These are phyloP conservation scores for Ambispora gerdemannii DNA, from an alignment of 192 early-diverging fungal genomes.

Conservation along the genomic window DNA sequence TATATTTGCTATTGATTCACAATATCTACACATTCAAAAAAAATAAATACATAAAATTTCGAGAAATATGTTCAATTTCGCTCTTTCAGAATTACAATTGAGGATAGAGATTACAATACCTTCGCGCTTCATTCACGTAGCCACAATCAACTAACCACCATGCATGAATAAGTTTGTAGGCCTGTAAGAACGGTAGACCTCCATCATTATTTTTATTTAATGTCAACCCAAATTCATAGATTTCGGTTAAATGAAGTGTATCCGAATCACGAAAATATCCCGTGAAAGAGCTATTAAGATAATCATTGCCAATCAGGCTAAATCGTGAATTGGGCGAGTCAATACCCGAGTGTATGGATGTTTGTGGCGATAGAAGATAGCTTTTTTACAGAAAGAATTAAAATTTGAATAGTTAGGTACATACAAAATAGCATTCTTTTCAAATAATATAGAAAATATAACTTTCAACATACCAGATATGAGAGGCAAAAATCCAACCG, in stretches of 20 bases:
- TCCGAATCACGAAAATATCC: conserved; percentile 54
- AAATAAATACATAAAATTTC: too few species aligned
- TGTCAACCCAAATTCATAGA: conserved; percentile 75
- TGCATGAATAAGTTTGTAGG: conserved; percentile 82
- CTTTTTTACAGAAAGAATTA: conserved; percentile 19
- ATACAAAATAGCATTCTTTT: conserved; percentile 28
- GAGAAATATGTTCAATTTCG: too few species aligned
- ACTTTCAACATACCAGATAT: conserved; percentile 68
- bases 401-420: not conserved
- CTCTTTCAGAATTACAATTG: not conserved
- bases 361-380: conserved; percentile 66
- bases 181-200: conserved; percentile 82
- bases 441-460: not conserved
- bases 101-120: conserved; percentile 28
- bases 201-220: conserved; percentile 46
- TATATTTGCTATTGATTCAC: conserved; percentile 69
- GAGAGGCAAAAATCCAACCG: conserved; percentile 60
- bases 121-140: conserved; percentile 62
- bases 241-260: conserved; percentile 74
- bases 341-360: conserved; percentile 58
- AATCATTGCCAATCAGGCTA: conserved; percentile 65
- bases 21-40: conserved; percentile 53
- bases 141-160: conserved; percentile 82
- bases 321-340: conserved; percentile 61
- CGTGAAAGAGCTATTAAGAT: conserved; percentile 33